Evolutionary conservation across 2,329 filamentous ascomycete genomes (phyloP).

Genomic region (Alternaria gaisen): DNA sequence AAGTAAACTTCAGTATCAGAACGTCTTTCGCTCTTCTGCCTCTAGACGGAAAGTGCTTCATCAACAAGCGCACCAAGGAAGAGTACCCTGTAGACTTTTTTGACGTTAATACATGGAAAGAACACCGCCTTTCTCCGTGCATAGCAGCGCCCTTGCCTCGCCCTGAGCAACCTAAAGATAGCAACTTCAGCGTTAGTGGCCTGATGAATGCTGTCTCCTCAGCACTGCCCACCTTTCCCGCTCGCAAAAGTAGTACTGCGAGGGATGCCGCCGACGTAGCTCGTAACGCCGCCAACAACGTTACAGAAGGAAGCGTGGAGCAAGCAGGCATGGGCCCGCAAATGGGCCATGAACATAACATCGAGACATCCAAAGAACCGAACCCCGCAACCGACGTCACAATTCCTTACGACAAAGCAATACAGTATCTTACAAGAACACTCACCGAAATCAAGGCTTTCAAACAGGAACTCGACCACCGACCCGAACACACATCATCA

Average conservation of each 20-base stretch:
- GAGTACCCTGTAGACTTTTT: slow-evolving; percentile 87
- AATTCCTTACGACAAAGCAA: slow-evolving; percentile 63
- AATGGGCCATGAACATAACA: slow-evolving; percentile 52
- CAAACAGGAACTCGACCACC: slow-evolving; percentile 75
- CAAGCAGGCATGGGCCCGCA: slow-evolving; percentile 57
- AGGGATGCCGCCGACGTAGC: slow-evolving; percentile 31
- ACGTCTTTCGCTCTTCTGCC: slow-evolving; percentile 87
- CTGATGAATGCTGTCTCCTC: slow-evolving; percentile 59
- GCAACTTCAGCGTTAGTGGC: slow-evolving; percentile 53
- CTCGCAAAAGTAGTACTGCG: slow-evolving; percentile 40
- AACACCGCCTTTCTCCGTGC: slow-evolving; percentile 80
- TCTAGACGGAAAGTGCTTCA: slow-evolving; percentile 85
- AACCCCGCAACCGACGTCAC: slow-evolving; percentile 56
- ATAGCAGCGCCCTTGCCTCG: slow-evolving; percentile 73
- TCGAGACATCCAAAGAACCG: slow-evolving; percentile 31
- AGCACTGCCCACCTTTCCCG: slow-evolving; percentile 53
- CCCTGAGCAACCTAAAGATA: slow-evolving; percentile 47
- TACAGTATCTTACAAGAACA: slow-evolving; percentile 77
- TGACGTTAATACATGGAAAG: slow-evolving; percentile 79
- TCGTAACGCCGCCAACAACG: slow-evolving; percentile 37
- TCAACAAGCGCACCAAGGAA: slow-evolving; percentile 82
- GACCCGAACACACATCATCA: slow-evolving; percentile 64
- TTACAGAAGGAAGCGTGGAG: slow-evolving; percentile 41
- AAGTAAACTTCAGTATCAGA: slow-evolving; percentile 91
- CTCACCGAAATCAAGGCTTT: slow-evolving; percentile 76